Evolutionary conservation across 2,329 filamentous ascomycete genomes (phyloP), one percentile per base, ranked within the genome.

Genomic region (Fusarium cicatricum): DNA sequence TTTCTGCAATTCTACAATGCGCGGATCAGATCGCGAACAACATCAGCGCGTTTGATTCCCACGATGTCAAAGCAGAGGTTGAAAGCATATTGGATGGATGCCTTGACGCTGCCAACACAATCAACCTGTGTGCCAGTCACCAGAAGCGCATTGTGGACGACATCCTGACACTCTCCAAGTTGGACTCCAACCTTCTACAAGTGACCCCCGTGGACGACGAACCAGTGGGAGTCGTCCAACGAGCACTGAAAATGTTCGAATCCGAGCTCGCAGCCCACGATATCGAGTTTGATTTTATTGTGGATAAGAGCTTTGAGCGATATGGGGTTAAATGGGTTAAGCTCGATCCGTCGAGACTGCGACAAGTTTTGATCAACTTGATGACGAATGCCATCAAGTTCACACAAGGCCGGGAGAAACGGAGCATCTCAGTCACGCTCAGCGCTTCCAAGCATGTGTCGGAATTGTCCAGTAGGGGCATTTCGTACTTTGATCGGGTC

Each of bases 21-120:
- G 88, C 88, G 5, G 90, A 92, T 65, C 89, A 92, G 70, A 91
- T 92, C 50, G 74, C 76, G 12, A 74, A 80, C 71, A 72, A 81
- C 65, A 69, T 88, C 64, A 64, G 74, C 68, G 69, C 74, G 12
- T 79, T 81, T 68, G 74, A 73, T 15, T 64, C 72, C 3, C 69
- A 70, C 4, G 64, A 72, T 21, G 64, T 75, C 55, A 65, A 77
- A 70, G 39, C 82, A 60, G 72, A 82, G 64, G 70, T 84, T 8
- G 78, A 82, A 17, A 72, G 72, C 4, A 71, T 85, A 8, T 63
- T 87, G 17, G 82, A 85, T 16, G 77, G 75, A 29, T 85, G 84
- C 56, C 80, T 91, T 16, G 90, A 93, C 71, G 90, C 90, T 7
- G 88, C 90, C n/a, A 89, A 91, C 64, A 93, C 90, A 1, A 93